Percentiles rank a stretch among this genome's conserved stretches.
Evolutionary conservation across 768 basidiomycete species (phyloP).

Genomic region (Panus rudis): DNA sequence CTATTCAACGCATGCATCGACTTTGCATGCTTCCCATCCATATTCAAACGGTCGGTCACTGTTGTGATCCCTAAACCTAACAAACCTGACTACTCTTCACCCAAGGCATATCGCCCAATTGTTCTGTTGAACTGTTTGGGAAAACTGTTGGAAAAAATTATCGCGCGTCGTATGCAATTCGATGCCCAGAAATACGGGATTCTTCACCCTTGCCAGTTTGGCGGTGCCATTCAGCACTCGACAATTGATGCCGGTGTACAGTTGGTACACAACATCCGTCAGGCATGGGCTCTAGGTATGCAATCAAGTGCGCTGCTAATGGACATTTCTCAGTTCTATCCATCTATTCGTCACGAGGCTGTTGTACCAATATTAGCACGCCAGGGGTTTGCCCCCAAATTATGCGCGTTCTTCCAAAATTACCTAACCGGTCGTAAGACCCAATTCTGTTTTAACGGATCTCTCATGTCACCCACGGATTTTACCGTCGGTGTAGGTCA

Average conservation of each 20-base stretch:
- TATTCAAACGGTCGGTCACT: slow-evolving; percentile 11
- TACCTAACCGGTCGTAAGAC: slow-evolving; percentile 10
- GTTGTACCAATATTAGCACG: slow-evolving; percentile 4
- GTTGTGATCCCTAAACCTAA: slow-evolving; percentile 19
- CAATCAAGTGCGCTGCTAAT: slow-evolving; percentile 10
- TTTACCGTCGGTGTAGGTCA: slow-evolving; percentile 8
- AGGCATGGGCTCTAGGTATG: neutral
- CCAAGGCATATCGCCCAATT: slow-evolving; percentile 22
- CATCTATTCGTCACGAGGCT: slow-evolving; percentile 12
- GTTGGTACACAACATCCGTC: slow-evolving; percentile 10
- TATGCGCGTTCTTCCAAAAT: slow-evolving; percentile 8
- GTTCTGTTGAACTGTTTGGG: slow-evolving; percentile 18
- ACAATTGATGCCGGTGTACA: slow-evolving; percentile 13
- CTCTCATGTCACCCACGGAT: slow-evolving; percentile 10
- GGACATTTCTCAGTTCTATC: slow-evolving; percentile 17
- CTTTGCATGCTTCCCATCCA: slow-evolving; percentile 6
- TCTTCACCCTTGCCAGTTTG: slow-evolving; percentile 16
- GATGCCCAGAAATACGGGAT: slow-evolving; percentile 10
- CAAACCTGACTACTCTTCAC: slow-evolving; percentile 14
- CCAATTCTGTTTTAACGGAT: slow-evolving; percentile 12
- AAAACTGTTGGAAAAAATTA: slow-evolving; percentile 17
- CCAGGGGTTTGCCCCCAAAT: slow-evolving; percentile 7
- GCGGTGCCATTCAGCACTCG: slow-evolving; percentile 13
- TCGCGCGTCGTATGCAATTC: slow-evolving; percentile 13
- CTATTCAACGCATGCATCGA: slow-evolving; percentile 11